A percentile compares a stretch with the other conserved stretches of the same genome.
Evolutionary conservation across 148 eudicot species (phyloP).

Genomic region (Vaccinium vitisidaea): DNA sequence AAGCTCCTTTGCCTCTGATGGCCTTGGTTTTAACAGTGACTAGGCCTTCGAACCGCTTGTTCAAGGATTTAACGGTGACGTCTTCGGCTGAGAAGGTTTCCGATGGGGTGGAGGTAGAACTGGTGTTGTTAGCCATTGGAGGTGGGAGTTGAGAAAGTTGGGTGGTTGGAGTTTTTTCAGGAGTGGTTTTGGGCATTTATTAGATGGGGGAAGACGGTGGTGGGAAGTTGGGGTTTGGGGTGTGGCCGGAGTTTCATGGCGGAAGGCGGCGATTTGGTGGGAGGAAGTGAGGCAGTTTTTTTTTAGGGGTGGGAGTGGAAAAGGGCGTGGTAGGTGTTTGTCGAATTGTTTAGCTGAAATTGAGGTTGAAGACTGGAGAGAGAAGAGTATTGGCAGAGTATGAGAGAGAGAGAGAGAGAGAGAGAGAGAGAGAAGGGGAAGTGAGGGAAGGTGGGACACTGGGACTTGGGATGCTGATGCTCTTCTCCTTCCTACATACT

Average conservation of each 20-base stretch:
- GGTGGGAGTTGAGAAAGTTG: not conserved
- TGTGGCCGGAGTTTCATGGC: constrained; percentile 21
- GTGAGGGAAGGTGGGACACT: not conserved
- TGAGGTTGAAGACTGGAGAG: not conserved
- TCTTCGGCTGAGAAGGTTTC: constrained; percentile 16
- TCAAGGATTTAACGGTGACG: constrained; percentile 9
- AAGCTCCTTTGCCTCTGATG: constrained; percentile 23
- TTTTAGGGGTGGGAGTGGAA: not conserved
- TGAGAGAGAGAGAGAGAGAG: not conserved
- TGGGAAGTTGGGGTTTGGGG: constrained; percentile 10
- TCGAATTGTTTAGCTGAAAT: not conserved
- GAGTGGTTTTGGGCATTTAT: too few relatives aligned
- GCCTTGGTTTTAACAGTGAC: constrained; percentile 15
- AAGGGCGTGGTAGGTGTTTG: not conserved
- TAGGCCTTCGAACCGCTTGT: constrained; percentile 24
- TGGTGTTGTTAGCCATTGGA: constrained; percentile 26
- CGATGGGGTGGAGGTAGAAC: constrained; percentile 18
- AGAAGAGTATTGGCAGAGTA: not conserved
- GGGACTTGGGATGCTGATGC: not conserved
- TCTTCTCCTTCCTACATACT: not conserved
- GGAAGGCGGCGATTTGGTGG: constrained; percentile 18
- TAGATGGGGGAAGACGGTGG: constrained; percentile 10
- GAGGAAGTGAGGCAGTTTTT: not conserved
- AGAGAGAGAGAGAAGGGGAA: not conserved
- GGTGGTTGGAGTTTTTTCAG: not conserved